Evolutionary conservation across 2,329 filamentous ascomycete species (phyloP).

Genomic region (Metarhizium rileyi): DNA sequence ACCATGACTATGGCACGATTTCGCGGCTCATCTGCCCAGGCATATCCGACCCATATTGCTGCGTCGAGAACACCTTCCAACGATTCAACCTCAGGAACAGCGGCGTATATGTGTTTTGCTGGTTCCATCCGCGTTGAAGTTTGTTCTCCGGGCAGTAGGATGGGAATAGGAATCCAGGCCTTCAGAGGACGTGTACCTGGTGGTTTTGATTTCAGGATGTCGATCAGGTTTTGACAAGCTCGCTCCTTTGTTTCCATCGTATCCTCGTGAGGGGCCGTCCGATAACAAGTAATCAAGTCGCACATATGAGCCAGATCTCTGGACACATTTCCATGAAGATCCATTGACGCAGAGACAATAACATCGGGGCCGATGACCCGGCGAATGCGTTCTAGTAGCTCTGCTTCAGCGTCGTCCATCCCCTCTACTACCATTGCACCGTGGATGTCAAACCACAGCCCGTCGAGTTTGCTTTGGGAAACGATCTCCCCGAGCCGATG

Average conservation of each 20-base stretch:
- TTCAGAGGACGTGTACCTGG: slow-evolving; percentile 32
- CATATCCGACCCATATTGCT: slow-evolving; percentile 45
- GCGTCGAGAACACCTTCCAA: slow-evolving; percentile 36
- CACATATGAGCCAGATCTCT: slow-evolving; percentile 35
- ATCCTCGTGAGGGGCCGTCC: slow-evolving; percentile 43
- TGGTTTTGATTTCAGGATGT: slow-evolving; percentile 20
- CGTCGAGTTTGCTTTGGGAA: slow-evolving; percentile 26
- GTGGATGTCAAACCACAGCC: slow-evolving; percentile 47
- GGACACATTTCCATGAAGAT: slow-evolving; percentile 46
- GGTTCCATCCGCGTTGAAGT: slow-evolving; percentile 44
- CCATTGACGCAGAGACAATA: slow-evolving; percentile 44
- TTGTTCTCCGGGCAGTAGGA: slow-evolving; percentile 43
- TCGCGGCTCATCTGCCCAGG: slow-evolving; percentile 45
- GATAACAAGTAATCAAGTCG: slow-evolving; percentile 43
- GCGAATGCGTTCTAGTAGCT: slow-evolving; percentile 36
- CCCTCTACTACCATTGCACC: slow-evolving; percentile 45
- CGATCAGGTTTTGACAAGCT: slow-evolving; percentile 38
- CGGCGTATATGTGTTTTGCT: slow-evolving; percentile 38
- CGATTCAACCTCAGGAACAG: slow-evolving; percentile 33
- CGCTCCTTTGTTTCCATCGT: slow-evolving; percentile 38
- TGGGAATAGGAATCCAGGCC: slow-evolving; percentile 41
- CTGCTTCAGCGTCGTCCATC: slow-evolving; percentile 36
- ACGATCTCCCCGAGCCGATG: slow-evolving; percentile 28
- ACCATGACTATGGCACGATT: slow-evolving; percentile 40
- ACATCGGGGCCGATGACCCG: slow-evolving; percentile 33